Base-by-base conservation (phyloP, 371 early-diverging fungal species). In the Mucor velutinosus region DNA sequence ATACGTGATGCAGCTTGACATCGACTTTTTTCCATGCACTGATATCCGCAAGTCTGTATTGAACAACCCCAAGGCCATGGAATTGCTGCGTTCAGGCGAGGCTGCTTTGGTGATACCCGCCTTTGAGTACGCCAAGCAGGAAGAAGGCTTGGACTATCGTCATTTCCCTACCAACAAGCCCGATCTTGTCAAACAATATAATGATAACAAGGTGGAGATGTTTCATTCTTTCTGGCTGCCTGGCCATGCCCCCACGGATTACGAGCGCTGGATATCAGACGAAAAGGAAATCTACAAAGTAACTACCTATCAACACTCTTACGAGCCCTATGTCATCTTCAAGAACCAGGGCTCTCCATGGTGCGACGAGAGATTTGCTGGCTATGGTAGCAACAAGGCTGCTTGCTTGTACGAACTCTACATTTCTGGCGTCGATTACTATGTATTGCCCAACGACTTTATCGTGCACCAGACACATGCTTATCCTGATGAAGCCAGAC, bases 361-460 rank as follows among this genome's bases (percentile, higher is more conserved):
- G 89, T 87, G 89, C 57, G 88, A 89, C 49, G 89, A 89, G 64
- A 76, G 89, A 39, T 89, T 89, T 62, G 73, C 87, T 29, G 89
- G 89, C 4, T 89, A 89, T 75, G 89, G 89, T 33, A 83, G 86
- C 55, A 89, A 89, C 69, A 89, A 89, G 71, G 88, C 88, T 51
- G 89, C 89, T 25, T 89, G 89, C 59, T 71, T 89, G 25, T 89
- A 80, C 70, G 89, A 89, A 69, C 67, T 87, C 19, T 89, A 83
- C 65, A 75, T 87, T 23, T 85, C 87, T n/a, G 89, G 89, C 32
- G 73, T 84, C 25, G 83, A 87, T 53, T 87, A 82, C 55, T 82
- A 82, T 65, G 87, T 87, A 7, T 64, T 89, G 53, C 88, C 89
- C 4, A 62, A 78, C 21, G 87, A 87, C 64, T 89, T 84, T 72